These are phyloP conservation scores for Ormosia semicastrata DNA, from an alignment of 306 rosid genomes.

Conservation along the genomic window DNA sequence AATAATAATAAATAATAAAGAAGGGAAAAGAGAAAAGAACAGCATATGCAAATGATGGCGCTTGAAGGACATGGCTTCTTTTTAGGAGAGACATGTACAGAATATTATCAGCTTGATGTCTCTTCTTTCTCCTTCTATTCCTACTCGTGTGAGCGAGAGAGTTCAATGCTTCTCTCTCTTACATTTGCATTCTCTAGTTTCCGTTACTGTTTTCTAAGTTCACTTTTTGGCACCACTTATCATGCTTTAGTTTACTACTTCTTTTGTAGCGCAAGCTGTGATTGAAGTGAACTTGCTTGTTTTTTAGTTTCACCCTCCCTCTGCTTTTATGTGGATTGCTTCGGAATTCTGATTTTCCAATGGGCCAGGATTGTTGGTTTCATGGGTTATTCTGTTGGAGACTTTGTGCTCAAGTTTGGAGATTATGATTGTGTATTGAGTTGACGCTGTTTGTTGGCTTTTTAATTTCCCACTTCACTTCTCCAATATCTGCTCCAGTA, in stretches of 20 bases:
- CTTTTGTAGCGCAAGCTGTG: conserved; percentile 11
- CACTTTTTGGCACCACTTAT: conserved; percentile 34
- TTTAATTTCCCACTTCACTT: conserved; percentile 46
- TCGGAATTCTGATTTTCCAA: conserved; percentile 21
- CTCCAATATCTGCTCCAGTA: conserved; percentile 82
- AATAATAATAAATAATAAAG: not conserved
- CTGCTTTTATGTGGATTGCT: conserved; percentile 27
- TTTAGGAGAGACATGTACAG: conserved; percentile 17
- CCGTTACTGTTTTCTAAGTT: conserved; percentile 14
- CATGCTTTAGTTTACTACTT: not conserved
- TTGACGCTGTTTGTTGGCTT: conserved; percentile 25
- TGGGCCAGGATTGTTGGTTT: conserved; percentile 30
- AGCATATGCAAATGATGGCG: conserved; percentile 25
- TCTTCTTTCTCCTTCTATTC: conserved; percentile 4
- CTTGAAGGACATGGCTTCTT: conserved; percentile 37
- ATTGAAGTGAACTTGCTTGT: conserved; percentile 26
- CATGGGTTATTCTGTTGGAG: conserved; percentile 32
- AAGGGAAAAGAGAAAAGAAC: not conserved
- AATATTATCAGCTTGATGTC: conserved; percentile 29
- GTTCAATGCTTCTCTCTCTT: conserved; percentile 19
- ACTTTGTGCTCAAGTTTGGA: conserved; percentile 54
- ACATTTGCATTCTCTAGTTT: not conserved
- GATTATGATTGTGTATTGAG: conserved; percentile 47
- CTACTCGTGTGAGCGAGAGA: conserved; percentile 18
- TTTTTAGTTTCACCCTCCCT: not conserved